phyloP scores from a whole-genome alignment of 1,284 basidiomycete genomes.

The Apiotrichum gracile region DNA sequence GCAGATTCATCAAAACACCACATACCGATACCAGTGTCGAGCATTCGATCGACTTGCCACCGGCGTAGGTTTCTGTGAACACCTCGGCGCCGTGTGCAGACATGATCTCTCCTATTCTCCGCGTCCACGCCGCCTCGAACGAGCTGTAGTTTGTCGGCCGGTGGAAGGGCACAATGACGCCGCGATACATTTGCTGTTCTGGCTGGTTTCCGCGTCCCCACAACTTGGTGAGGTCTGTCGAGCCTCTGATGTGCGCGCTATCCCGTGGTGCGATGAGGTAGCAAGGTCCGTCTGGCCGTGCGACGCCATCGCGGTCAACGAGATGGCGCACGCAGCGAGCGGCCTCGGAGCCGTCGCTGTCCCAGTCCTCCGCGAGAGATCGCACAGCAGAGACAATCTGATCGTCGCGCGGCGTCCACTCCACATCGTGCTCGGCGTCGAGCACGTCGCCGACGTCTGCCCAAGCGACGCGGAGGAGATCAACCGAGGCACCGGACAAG shows the following conservation, averaged over 20 bases:
- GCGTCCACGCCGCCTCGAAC: slow-evolving; percentile 25
- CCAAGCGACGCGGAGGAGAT: slow-evolving; percentile 36
- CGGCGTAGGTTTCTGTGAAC: slow-evolving; percentile 30
- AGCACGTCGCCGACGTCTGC: slow-evolving; percentile 40
- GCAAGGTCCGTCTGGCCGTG: slow-evolving; percentile 19
- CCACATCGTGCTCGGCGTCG: slow-evolving; percentile 21
- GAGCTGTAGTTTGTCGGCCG: slow-evolving; percentile 11
- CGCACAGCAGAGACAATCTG: slow-evolving; percentile 5
- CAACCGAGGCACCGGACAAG: slow-evolving; percentile 9
- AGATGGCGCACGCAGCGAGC: slow-evolving; percentile 30
- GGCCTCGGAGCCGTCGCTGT: slow-evolving; percentile 18
- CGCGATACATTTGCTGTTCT: slow-evolving; percentile 25
- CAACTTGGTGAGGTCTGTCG: slow-evolving; percentile 4
- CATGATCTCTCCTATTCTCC: slow-evolving; percentile 12
- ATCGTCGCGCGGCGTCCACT: slow-evolving; percentile 9
- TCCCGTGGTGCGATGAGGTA: slow-evolving; percentile 22
- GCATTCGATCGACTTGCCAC: neutral
- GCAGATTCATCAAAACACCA: neutral
- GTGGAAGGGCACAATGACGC: slow-evolving; percentile 26
- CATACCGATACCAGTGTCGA: slow-evolving; percentile 27
- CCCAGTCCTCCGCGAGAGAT: slow-evolving; percentile 16
- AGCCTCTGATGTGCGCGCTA: neutral
- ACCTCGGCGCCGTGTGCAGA: slow-evolving; percentile 28
- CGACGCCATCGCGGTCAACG: slow-evolving; percentile 3
- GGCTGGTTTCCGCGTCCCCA: neutral